These are phyloP conservation scores for Sequoia sempervirens DNA, from an alignment of 75 land plant species.

Conservation along the genomic window DNA sequence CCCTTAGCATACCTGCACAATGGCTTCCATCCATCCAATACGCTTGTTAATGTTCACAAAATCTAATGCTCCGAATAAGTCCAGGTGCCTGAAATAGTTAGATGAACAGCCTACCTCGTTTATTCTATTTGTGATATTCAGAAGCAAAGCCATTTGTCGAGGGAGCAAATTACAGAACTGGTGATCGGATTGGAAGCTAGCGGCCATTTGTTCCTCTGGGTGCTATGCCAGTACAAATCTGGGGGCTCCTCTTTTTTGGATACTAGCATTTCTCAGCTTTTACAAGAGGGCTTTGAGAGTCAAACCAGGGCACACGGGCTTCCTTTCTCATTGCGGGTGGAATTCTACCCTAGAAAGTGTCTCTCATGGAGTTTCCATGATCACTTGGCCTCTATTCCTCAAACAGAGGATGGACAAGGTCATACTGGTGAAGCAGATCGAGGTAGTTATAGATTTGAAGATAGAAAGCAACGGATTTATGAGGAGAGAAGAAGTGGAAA, in stretches of 20 bases:
- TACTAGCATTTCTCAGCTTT: neutral
- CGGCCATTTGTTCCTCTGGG: too few relatives aligned
- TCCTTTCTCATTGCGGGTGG: constrained; percentile 12
- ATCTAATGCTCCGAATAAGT: neutral
- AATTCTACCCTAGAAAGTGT: neutral
- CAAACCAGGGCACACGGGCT: constrained; percentile 11
- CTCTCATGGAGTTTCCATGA: constrained; percentile 22
- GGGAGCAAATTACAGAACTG: neutral
- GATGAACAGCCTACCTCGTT: constrained; percentile 13
- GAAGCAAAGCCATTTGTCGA: constrained; percentile 21
- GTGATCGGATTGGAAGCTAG: too few relatives aligned
- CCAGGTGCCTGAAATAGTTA: constrained; percentile 14
- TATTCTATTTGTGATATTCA: constrained; percentile 21
- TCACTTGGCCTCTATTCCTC: constrained; percentile 21
- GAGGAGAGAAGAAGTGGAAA: too few relatives aligned
- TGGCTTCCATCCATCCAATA: neutral
- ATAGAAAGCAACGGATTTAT: too few relatives aligned
- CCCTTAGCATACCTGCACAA: neutral
- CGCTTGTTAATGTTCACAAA: neutral
- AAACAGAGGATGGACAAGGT: constrained; percentile 17
- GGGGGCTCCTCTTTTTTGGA: constrained; percentile 16
- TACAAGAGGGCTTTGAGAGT: neutral
- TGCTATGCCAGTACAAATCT: neutral
- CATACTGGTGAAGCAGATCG: too few relatives aligned
- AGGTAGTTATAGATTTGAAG: too few relatives aligned